Conservation (phyloP, 139 green algal genomes). For the Yamagishiella unicocca region DNA sequence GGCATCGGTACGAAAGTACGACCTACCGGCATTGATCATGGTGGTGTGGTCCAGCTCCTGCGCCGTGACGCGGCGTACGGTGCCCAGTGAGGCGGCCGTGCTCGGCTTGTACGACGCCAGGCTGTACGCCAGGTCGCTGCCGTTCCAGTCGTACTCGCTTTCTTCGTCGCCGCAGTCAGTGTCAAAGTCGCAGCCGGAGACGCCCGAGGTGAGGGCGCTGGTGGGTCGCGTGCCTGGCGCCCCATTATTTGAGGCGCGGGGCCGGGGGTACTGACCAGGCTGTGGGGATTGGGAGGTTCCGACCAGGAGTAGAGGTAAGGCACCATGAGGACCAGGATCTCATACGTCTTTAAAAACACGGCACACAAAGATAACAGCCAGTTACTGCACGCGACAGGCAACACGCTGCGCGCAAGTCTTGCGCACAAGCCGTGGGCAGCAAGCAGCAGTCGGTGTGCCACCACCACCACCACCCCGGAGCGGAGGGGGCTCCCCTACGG, state of each 20-base stretch:
- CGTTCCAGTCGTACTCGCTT: not conserved
- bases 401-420: no score
- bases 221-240: not conserved
- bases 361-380: no score
- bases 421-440: no score
- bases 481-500: no score
- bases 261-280: not conserved
- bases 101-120: conserved; percentile 25
- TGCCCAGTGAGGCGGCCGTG: not conserved
- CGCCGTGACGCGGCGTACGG: not conserved
- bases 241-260: not conserved
- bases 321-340: no score
- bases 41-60: not conserved
- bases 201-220: conserved; percentile 10
- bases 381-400: no score
- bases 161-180: not conserved
- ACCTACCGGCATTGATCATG: not conserved
- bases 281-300: not conserved
- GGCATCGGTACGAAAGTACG: no score
- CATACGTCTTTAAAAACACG: no score
- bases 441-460: no score
- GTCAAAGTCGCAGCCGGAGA: not conserved
- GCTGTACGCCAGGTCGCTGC: conserved; percentile 30
- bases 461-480: no score
- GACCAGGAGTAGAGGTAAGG: not conserved